Conservation (phyloP, 225 moss, liverwort and hornwort genomes). For the Antitrichia curtipendula region DNA sequence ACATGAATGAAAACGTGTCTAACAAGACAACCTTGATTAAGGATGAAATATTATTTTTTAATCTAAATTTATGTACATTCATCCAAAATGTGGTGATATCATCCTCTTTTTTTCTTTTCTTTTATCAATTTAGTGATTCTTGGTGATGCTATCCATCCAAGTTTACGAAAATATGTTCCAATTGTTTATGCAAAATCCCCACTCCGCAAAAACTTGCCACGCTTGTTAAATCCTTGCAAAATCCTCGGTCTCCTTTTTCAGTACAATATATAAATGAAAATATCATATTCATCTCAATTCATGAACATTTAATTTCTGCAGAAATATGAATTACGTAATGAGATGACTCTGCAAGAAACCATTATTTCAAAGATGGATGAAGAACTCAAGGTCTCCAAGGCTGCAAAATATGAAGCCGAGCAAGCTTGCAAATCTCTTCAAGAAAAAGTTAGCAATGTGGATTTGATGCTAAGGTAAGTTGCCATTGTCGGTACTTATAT, state of each 20-base stretch:
- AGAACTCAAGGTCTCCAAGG: slow-evolving; percentile 39
- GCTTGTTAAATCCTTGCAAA: not conserved
- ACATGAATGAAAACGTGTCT: no score
- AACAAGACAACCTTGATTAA: no score
- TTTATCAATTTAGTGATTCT: not conserved
- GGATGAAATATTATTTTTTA: not conserved
- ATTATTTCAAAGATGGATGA: slow-evolving; percentile 40
- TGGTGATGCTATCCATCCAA: not conserved
- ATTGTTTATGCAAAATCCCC: not conserved
- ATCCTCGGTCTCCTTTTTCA: fast-evolving
- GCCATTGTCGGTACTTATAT: not conserved
- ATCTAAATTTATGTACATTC: not conserved
- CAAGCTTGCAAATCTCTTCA: slow-evolving; percentile 45
- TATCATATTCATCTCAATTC: not conserved
- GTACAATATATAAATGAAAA: not conserved
- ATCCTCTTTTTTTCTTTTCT: no score
- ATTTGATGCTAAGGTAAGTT: slow-evolving; percentile 58
- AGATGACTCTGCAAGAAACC: slow-evolving; percentile 32
- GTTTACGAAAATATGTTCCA: not conserved
- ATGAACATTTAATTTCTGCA: not conserved
- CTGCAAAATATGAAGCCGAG: slow-evolving; percentile 54
- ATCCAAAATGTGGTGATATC: not conserved
- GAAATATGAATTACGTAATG: slow-evolving; percentile 23
- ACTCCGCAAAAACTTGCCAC: no score
- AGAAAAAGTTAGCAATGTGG: slow-evolving; percentile 50